phyloP scores from a whole-genome alignment of 169 alveolate genomes.

The Plasmodium knowlesi region DNA sequence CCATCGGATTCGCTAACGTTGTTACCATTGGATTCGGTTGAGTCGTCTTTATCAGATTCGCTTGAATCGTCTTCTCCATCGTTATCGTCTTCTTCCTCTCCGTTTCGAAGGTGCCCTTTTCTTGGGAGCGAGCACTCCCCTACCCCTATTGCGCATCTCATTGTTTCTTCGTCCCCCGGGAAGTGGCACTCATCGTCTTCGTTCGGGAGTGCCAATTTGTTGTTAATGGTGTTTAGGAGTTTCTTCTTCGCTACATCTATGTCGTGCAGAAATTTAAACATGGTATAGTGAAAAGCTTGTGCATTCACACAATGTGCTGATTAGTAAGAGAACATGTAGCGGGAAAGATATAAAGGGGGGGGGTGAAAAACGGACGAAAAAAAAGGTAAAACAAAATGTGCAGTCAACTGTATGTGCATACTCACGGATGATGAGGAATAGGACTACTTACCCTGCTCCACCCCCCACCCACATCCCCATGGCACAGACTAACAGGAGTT shows the following conservation, averaged over 20 bases:
- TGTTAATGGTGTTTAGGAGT: conserved; percentile 13
- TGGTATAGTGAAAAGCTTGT: not conserved
- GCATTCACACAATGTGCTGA: not conserved
- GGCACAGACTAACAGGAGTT: not conserved
- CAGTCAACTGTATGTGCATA: not conserved
- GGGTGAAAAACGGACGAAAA: too few species aligned
- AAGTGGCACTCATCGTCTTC: conserved; percentile 11
- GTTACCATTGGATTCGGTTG: not conserved
- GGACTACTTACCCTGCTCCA: not conserved
- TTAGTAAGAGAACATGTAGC: not conserved
- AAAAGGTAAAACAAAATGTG: not conserved
- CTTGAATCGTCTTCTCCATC: not conserved
- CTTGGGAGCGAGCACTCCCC: not conserved
- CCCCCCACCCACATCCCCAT: not conserved
- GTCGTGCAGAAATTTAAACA: conserved; percentile 35
- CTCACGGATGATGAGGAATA: not conserved
- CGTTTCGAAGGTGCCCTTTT: not conserved
- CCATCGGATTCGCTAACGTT: not conserved
- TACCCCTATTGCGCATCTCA: not conserved
- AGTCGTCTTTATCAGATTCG: not conserved
- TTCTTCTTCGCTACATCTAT: conserved; percentile 40
- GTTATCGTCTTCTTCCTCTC: not conserved
- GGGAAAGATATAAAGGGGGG: not conserved
- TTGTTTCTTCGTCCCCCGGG: not conserved
- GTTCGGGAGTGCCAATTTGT: not conserved